Evolutionary conservation across 2,329 filamentous ascomycete species (phyloP).

Genomic region (Apiospora koreana): DNA sequence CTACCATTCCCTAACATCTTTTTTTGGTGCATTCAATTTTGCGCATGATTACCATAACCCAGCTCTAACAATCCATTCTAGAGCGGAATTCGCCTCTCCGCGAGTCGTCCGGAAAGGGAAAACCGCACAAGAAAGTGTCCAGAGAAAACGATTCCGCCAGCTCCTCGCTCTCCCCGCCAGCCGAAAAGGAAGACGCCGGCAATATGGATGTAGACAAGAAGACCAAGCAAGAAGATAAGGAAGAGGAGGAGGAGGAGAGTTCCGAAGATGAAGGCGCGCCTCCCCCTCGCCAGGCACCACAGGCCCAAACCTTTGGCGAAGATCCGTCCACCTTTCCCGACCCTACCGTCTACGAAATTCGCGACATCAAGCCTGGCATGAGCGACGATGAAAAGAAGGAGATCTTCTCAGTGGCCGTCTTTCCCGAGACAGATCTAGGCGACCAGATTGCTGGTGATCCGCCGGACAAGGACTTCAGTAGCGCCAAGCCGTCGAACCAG

Average conservation of each 20-base stretch:
- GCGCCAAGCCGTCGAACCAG: slow-evolving; percentile 88
- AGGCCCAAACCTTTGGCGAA: slow-evolving; percentile 86
- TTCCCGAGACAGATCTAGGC: slow-evolving; percentile 77
- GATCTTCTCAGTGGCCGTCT: slow-evolving; percentile 84
- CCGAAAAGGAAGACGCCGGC: slow-evolving; percentile 50
- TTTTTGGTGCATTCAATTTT: background rate
- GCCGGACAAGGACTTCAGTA: slow-evolving; percentile 94
- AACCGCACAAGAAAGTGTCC: slow-evolving; percentile 54
- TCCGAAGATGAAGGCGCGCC: slow-evolving; percentile 62
- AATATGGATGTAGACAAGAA: slow-evolving; percentile 63
- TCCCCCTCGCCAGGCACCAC: slow-evolving; percentile 65
- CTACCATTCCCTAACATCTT: background rate
- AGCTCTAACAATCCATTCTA: slow-evolving; percentile 24
- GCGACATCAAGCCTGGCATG: slow-evolving; percentile 72
- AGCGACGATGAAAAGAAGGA: slow-evolving; percentile 80
- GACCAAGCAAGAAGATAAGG: slow-evolving; percentile 41
- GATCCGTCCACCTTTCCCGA: slow-evolving; percentile 91
- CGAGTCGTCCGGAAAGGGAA: slow-evolving; percentile 39
- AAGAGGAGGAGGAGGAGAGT: slow-evolving; percentile 50
- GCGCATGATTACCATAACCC: background rate
- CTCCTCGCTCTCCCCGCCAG: slow-evolving; percentile 58
- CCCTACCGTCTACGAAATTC: slow-evolving; percentile 92
- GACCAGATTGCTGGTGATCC: slow-evolving; percentile 86
- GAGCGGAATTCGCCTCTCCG: slow-evolving; percentile 56
- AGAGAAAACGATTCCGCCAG: slow-evolving; percentile 57